Evolutionary conservation across 1,284 basidiomycete genomes (phyloP).

Genomic region (Gastroboletus turbinatus): DNA sequence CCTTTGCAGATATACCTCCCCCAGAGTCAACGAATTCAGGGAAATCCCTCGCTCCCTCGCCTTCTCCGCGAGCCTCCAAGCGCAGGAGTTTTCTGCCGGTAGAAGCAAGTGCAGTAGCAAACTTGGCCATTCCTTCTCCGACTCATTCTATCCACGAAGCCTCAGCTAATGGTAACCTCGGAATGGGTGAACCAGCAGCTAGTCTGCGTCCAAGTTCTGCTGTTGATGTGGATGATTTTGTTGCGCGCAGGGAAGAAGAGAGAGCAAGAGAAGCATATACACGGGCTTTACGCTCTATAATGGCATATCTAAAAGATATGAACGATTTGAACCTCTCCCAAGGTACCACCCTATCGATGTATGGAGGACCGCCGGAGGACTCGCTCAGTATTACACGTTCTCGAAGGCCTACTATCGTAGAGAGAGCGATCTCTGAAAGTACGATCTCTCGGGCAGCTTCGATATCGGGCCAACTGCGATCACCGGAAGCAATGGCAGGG

Average conservation of each 20-base stretch:
- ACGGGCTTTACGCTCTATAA: conserved; percentile 82
- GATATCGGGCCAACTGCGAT: conserved; percentile 56
- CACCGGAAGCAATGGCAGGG: conserved; percentile 56
- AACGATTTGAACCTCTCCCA: conserved; percentile 79
- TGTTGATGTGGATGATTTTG: conserved; percentile 44
- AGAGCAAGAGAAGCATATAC: conserved; percentile 67
- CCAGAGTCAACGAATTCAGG: conserved; percentile 26
- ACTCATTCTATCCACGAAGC: conserved; percentile 59
- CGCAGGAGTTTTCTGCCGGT: conserved; percentile 86
- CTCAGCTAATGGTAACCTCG: conserved; percentile 44
- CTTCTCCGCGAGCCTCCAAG: conserved; percentile 55
- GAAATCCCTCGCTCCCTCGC: conserved; percentile 48
- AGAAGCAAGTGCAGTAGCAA: conserved; percentile 53
- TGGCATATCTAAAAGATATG: conserved; percentile 94
- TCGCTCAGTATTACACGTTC: conserved; percentile 43
- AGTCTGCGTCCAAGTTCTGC: conserved; percentile 46
- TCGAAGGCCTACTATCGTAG: conserved; percentile 62
- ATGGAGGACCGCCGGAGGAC: conserved; percentile 48
- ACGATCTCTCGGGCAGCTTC: conserved; percentile 40
- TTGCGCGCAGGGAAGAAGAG: conserved; percentile 61
- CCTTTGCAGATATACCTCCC: conserved; percentile 1
- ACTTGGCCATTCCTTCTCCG: conserved; percentile 59
- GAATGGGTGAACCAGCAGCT: conserved; percentile 36
- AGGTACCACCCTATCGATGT: conserved; percentile 51
- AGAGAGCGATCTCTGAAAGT: conserved; percentile 49